phyloP scores from a whole-genome alignment of 2,329 filamentous ascomycete species.

The Paecilomyces sp. region DNA sequence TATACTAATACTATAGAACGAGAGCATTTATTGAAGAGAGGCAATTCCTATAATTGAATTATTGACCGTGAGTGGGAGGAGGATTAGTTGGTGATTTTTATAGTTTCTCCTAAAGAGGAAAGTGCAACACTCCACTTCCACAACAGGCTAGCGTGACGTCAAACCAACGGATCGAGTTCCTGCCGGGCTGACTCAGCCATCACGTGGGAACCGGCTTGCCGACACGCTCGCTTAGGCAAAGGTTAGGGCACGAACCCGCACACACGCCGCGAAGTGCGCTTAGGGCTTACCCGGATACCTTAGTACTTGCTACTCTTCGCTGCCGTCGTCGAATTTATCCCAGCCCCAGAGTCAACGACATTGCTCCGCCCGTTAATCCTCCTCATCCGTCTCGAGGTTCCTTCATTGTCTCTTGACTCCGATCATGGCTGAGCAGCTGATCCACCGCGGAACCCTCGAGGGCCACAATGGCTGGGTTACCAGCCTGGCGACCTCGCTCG shows the following conservation, averaged over 20 bases:
- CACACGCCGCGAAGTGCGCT: constrained; percentile 26
- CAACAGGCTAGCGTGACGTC: not conserved
- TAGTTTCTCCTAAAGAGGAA: not conserved
- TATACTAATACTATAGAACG: not conserved
- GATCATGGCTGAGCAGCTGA: constrained; percentile 84
- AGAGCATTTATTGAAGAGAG: not conserved
- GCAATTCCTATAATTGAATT: too few relatives aligned
- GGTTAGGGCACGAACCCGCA: constrained; percentile 13
- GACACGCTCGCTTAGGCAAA: not conserved
- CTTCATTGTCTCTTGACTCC: constrained; percentile 33
- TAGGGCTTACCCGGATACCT: constrained; percentile 31
- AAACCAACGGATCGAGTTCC: not conserved
- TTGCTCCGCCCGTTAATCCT: constrained; percentile 33
- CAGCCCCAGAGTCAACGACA: constrained; percentile 31
- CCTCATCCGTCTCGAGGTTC: constrained; percentile 29
- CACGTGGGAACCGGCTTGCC: not conserved
- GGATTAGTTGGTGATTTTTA: not conserved
- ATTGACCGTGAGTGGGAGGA: too few relatives aligned
- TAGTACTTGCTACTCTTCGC: constrained; percentile 26
- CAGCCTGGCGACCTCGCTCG: constrained; percentile 93
- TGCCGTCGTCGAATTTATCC: constrained; percentile 26
- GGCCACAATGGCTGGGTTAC: constrained; percentile 99
- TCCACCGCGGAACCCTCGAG: constrained; percentile 95
- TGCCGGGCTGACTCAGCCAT: not conserved
- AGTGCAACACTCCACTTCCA: not conserved